These are phyloP conservation scores for Eucalyptus cloeziana DNA, from an alignment of 345 rosid genomes.

Conservation along the genomic window DNA sequence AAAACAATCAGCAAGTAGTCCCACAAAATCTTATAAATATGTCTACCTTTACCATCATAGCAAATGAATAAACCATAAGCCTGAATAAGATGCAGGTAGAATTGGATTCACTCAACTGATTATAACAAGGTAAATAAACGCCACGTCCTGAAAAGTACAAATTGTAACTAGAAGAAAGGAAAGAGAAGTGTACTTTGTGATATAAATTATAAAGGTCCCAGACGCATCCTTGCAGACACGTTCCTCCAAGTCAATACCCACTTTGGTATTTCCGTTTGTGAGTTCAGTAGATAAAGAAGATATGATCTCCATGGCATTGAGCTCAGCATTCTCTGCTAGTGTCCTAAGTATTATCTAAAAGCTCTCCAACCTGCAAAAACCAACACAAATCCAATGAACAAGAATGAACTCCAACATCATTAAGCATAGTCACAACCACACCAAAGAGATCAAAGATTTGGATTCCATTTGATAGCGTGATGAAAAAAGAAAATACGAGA, in stretches of 20 bases:
- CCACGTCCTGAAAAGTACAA: neutral
- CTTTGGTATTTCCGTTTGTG: conserved; percentile 76
- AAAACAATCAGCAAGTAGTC: rapidly evolving
- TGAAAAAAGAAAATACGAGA: neutral
- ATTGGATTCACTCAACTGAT: neutral
- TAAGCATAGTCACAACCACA: neutral
- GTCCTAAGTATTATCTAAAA: conserved; percentile 92
- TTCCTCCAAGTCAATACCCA: conserved; percentile 79
- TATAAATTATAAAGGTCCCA: conserved; percentile 95
- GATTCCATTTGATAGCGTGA: neutral
- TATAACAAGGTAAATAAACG: neutral
- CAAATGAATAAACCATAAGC: neutral
- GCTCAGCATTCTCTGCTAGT: conserved; percentile 90
- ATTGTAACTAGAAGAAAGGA: neutral
- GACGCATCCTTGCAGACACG: conserved; percentile 69
- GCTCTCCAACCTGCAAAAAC: conserved; percentile 73
- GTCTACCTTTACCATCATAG: neutral
- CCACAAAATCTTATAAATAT: neutral
- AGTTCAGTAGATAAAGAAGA: conserved; percentile 86
- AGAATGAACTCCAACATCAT: neutral
- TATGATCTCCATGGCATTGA: conserved; percentile 91
- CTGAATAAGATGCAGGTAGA: neutral
- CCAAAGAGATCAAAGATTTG: neutral
- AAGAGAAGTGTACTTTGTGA: conserved; percentile 44
- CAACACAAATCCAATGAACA: neutral